Evolutionary conservation across 805 yeast genomes (phyloP).

Genomic region (Ogataea methanolica): DNA sequence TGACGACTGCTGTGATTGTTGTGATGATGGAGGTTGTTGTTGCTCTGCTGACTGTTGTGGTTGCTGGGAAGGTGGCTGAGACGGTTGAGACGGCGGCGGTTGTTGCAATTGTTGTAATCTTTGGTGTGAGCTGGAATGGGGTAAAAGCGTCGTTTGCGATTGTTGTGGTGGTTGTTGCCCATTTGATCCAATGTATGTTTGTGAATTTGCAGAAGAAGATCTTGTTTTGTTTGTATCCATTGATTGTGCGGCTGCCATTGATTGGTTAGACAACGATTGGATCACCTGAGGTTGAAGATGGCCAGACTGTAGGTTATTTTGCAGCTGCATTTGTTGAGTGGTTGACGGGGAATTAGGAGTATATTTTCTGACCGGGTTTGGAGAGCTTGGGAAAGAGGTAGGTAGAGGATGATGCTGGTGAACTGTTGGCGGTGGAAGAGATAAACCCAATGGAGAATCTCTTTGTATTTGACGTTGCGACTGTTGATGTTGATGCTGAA

Average conservation of each 20-base stretch:
- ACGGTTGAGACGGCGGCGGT: constrained; percentile 10
- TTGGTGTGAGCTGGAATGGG: too few relatives aligned
- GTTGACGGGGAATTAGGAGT: too few relatives aligned
- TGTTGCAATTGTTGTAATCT: constrained; percentile 3
- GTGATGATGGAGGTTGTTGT: constrained; percentile 5
- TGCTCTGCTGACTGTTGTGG: constrained; percentile 4
- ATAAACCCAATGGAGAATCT: too few relatives aligned
- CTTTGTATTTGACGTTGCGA: not conserved
- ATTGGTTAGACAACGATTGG: too few relatives aligned
- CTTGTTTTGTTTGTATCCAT: not conserved
- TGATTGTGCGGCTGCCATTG: too few relatives aligned
- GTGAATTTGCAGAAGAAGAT: not conserved
- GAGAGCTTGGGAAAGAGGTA: too few relatives aligned
- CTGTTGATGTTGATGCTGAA: not conserved
- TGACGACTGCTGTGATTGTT: constrained; percentile 1
- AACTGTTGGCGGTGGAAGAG: too few relatives aligned
- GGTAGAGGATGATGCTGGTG: too few relatives aligned
- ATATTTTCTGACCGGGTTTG: too few relatives aligned
- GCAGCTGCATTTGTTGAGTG: not conserved
- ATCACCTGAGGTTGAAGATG: too few relatives aligned
- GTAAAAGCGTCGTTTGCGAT: not conserved
- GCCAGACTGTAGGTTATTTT: too few relatives aligned
- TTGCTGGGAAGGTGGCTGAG: constrained; percentile 3
- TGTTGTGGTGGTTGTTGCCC: not conserved
- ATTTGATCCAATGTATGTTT: not conserved